These are phyloP conservation scores for Jackrogersella minutella DNA, from an alignment of 495 filamentous ascomycete genomes.

Conservation along the genomic window DNA sequence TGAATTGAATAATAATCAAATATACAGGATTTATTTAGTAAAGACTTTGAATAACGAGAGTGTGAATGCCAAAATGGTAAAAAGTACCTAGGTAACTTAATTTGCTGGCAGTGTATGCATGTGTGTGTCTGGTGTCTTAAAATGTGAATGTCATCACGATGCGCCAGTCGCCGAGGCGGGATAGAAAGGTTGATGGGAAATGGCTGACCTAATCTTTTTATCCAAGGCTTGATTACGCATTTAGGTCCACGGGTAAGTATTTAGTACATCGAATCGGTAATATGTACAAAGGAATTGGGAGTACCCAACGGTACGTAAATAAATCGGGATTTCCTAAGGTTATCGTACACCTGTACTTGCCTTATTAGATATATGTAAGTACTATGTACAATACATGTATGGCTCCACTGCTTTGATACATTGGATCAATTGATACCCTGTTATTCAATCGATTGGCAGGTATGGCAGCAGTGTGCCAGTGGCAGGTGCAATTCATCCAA, in stretches of 20 bases:
- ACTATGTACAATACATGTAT: too few species aligned
- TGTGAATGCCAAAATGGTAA: background rate
- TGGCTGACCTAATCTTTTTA: background rate
- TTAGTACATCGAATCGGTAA: too few species aligned
- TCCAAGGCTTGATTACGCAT: background rate
- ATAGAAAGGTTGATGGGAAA: background rate
- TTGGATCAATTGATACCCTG: too few species aligned
- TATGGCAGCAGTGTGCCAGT: background rate
- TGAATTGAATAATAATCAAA: slow-evolving; percentile 3
- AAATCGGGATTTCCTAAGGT: background rate
- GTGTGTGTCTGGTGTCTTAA: too few species aligned
- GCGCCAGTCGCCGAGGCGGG: too few species aligned
- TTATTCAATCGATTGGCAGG: too few species aligned
- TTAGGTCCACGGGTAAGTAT: too few species aligned
- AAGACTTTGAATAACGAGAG: background rate
- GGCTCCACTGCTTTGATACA: background rate
- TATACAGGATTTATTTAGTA: slow-evolving; percentile 14
- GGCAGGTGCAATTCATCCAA: slow-evolving; percentile 17
- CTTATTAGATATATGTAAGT: too few species aligned
- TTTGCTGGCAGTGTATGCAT: too few species aligned
- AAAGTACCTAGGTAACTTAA: background rate
- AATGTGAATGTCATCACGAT: background rate
- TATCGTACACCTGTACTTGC: too few species aligned
- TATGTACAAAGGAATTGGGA: too few species aligned
- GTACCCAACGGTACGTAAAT: background rate